Evolutionary conservation across 495 filamentous ascomycete genomes (phyloP), one percentile per base, ranked within the genome.

Genomic region (Neurospora pannonica): DNA sequence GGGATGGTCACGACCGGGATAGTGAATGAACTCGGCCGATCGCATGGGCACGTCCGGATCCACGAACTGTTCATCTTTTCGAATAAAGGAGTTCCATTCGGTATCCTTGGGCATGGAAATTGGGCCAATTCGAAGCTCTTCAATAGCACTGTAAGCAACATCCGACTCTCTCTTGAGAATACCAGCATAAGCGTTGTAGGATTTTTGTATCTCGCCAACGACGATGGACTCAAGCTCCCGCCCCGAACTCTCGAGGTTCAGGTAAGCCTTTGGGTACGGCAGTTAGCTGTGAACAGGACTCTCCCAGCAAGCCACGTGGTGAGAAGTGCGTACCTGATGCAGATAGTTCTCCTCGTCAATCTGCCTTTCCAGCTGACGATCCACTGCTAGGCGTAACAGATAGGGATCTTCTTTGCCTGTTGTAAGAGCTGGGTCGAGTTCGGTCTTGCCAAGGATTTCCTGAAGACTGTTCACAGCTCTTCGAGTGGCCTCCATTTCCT

Each of bases 311-410:
- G 24, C 28, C 28, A 67, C 24, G 71, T 74, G 81, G 54, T 84
- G 67, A 85, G 78, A 69, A 40, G 39, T 7, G 72, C 77, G 69
- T 86, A 97, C 95, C 85, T 94, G 88, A 79, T 98, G 96, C 48
- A 98, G 79, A 78, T 98, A 98, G 77, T 98, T 99, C 82, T 99
- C 96, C 78, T 99, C 96, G 79, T 97, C 94, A 60, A 99, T 91
- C 79, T 98, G 96, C 77, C 88, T 92, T 78, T 95, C 95, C 31
- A 99, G 85, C 82, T 97, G 94, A 37, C 90, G 88, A 81, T 98
- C 95, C 0, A 97, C 95, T 46, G 87, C 88, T 40, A 98, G 84
- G 71, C 90, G 91, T 76, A 97, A 83, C 24, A 99, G 88, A 79
- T 94, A 98, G 24, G 96, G 96, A 80, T 99, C 96, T 21, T 91